These are phyloP conservation scores for Narthecium ossifragum DNA, from an alignment of 106 monocot genomes.

Conservation along the genomic window DNA sequence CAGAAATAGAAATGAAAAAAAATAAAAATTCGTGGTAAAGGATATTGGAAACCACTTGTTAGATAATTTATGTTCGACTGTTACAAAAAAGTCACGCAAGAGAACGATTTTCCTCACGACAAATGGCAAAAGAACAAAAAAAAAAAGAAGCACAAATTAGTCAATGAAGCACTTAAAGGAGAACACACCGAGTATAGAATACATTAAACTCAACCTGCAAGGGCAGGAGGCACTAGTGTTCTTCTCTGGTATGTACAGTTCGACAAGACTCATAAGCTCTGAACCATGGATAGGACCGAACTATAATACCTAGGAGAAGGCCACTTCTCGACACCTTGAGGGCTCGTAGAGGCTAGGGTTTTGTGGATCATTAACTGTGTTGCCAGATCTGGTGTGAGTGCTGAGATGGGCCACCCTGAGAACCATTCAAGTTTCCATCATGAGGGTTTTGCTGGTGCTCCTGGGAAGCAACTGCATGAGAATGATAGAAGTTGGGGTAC, in stretches of 20 bases:
- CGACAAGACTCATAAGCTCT: slow-evolving; percentile 2
- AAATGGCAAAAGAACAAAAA: background rate
- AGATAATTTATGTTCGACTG: slow-evolving; percentile 5
- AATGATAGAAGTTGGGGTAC: slow-evolving; percentile 69
- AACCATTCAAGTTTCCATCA: slow-evolving; percentile 38
- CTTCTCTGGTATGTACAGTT: slow-evolving; percentile 5
- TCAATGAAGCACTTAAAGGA: background rate
- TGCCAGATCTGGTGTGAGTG: slow-evolving; percentile 80
- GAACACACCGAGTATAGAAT: background rate
- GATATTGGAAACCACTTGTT: slow-evolving; percentile 3
- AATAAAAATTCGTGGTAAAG: background rate
- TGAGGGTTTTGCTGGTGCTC: slow-evolving; percentile 56
- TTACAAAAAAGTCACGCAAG: background rate
- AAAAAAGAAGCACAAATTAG: slow-evolving; percentile 4
- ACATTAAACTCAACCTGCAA: slow-evolving; percentile 5
- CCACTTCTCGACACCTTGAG: background rate
- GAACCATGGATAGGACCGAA: background rate
- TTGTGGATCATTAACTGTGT: slow-evolving; percentile 45
- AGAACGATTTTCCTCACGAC: background rate
- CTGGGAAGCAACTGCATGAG: slow-evolving; percentile 48
- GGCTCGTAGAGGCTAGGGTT: background rate
- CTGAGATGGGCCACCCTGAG: slow-evolving; percentile 59
- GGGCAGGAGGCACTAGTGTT: background rate
- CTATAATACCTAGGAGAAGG: background rate
- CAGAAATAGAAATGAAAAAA: too few species aligned